Conservation (phyloP, 116 monocot species). For the Zostera marina region DNA sequence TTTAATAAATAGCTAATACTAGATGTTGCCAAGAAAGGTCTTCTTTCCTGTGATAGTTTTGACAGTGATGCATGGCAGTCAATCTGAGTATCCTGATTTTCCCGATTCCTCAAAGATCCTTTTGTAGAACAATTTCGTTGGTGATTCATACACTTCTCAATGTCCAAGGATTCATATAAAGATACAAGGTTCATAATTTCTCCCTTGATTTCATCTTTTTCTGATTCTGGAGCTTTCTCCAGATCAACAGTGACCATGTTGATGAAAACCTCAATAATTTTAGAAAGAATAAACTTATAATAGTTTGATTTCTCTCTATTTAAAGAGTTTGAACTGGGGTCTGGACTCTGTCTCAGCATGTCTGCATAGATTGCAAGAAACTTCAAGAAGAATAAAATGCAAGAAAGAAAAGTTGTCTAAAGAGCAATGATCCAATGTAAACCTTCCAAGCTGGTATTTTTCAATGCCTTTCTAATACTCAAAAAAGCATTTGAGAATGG, state of each 20-base stretch:
- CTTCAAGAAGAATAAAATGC: not conserved
- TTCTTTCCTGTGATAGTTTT: conserved; percentile 28
- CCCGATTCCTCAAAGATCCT: conserved; percentile 15
- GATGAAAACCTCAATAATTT: conserved; percentile 58
- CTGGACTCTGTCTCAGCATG: conserved; percentile 21
- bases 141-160: conserved; percentile 15
- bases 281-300: conserved; percentile 22
- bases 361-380: conserved; percentile 16
- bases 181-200: conserved; percentile 52
- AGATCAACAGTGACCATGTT: conserved; percentile 41
- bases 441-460: conserved; percentile 40
- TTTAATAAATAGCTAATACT: conserved; percentile 35
- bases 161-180: conserved; percentile 35
- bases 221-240: conserved; percentile 37
- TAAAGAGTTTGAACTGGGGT: conserved; percentile 12
- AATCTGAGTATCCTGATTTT: conserved; percentile 9
- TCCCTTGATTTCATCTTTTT: conserved; percentile 29
- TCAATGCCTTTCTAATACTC: conserved; percentile 40
- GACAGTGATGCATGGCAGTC: conserved; percentile 8
- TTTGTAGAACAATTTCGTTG: conserved; percentile 14
- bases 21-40: conserved; percentile 49
- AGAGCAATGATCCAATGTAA: not conserved
- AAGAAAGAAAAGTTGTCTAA: not conserved
- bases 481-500: conserved; percentile 58
- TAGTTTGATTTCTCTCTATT: conserved; percentile 21